Base-by-base conservation (phyloP, 106 monocot genomes). In the Iris macrosiphon region DNA sequence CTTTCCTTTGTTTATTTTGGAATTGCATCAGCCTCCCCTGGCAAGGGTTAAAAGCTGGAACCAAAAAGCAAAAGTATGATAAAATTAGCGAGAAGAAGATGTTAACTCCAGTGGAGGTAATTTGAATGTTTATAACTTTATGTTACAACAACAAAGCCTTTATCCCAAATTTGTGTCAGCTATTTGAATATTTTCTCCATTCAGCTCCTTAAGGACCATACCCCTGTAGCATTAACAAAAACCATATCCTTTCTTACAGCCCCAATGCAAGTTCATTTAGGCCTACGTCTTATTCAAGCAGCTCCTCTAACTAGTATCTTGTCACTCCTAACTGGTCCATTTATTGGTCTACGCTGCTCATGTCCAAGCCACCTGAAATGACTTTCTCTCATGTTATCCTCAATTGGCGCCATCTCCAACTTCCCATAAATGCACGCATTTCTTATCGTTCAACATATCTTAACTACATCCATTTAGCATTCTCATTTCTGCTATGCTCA, bases 11-110 rank as follows among this genome's bases (percentile, higher is more conserved):
- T 19, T 33, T 33, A 12, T 40, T 50, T 42, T 31, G 7, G 8
- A 15, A 10, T 7, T 6, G 28, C 2, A 35, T 37, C 67, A 74
- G 74, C 39, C 74, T 74, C n/a, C 74, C 74, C 12, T 74, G 66
- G 74, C 74, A 74, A 29, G 74, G 74, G 12, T 66, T 74, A 16
- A 67, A 61, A 61, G 74, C 66, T 55, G 74, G 67, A 17, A 74
- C 67, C 5, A 74, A 74, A 26, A 74, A 74, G 31, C 74, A 74
- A 61, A 74, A 74, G 24, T 74, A 74, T 45, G 74, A 74, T 40
- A 74, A 74, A 61, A 74, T 66, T 31, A 67, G 61, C 55, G 74
- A 74, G 49, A 74, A 74, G 61, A 74, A 74, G 45, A 66, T 74
- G 66, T 53, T 67, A 53, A 74, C 73, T 44, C 61, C 73, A 6